Evolutionary conservation across 345 rosid genomes (phyloP).

Genomic region (Citrus australasica): DNA sequence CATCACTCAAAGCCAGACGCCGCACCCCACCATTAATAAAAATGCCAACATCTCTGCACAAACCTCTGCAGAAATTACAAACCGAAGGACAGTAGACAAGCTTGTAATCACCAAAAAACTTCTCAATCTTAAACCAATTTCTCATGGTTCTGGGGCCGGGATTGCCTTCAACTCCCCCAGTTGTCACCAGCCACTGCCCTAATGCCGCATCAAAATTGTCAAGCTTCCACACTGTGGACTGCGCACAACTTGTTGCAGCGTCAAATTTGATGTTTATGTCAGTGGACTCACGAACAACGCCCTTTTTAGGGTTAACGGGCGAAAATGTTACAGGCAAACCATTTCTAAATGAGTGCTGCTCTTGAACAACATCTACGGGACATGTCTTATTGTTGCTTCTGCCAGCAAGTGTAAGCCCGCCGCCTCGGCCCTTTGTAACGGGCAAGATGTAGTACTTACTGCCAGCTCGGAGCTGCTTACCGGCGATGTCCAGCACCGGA

Average conservation of each 20-base stretch:
- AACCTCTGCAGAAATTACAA: slow-evolving; percentile 19
- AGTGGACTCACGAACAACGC: slow-evolving; percentile 29
- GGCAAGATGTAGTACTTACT: slow-evolving; percentile 20
- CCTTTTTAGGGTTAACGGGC: slow-evolving; percentile 22
- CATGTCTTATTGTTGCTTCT: slow-evolving; percentile 13
- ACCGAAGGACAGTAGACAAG: slow-evolving; percentile 62
- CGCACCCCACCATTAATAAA: slow-evolving; percentile 39
- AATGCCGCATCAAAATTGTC: slow-evolving; percentile 30
- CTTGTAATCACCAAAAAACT: slow-evolving; percentile 44
- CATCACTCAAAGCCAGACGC: slow-evolving; percentile 52
- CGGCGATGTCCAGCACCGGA: slow-evolving; percentile 27
- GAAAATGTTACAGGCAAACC: slow-evolving; percentile 33
- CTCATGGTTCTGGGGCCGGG: slow-evolving; percentile 41
- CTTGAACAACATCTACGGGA: slow-evolving; percentile 36
- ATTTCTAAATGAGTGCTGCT: background rate
- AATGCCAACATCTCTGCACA: slow-evolving; percentile 55
- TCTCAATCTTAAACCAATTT: slow-evolving; percentile 72
- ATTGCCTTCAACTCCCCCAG: slow-evolving; percentile 58
- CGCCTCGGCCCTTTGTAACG: slow-evolving; percentile 23
- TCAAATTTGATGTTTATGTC: slow-evolving; percentile 51
- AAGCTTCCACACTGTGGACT: slow-evolving; percentile 54
- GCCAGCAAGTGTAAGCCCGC: slow-evolving; percentile 33
- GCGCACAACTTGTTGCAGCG: slow-evolving; percentile 33
- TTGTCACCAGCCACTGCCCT: slow-evolving; percentile 37
- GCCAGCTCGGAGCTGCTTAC: slow-evolving; percentile 19